phyloP scores from a whole-genome alignment of 2,329 filamentous ascomycete genomes.

The Hymenoscyphus fraxineus region DNA sequence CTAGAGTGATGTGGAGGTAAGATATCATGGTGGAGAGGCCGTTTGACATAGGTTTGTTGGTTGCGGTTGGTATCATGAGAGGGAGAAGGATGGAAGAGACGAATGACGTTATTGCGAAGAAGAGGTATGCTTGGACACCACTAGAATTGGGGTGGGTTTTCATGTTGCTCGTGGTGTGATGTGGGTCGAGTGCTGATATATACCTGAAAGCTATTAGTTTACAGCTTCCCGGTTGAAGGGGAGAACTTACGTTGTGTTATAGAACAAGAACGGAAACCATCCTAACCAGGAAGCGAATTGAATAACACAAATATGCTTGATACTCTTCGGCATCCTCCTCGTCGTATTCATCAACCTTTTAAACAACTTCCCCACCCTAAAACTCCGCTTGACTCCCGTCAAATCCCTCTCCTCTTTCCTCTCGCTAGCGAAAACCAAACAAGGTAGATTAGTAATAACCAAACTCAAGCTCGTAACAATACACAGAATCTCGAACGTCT shows the following conservation, averaged over 20 bases:
- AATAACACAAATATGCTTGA: constrained; percentile 23
- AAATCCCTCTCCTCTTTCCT: neutral
- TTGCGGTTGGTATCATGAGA: neutral
- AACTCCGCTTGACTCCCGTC: neutral
- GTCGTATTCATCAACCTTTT: constrained; percentile 7
- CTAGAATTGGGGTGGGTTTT: constrained; percentile 9
- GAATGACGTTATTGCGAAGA: constrained; percentile 12
- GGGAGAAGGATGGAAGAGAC: constrained; percentile 6
- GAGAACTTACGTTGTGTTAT: constrained; percentile 29
- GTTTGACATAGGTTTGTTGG: neutral
- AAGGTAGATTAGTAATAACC: constrained; percentile 8
- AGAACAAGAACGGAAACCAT: constrained; percentile 37
- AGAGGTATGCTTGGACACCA: constrained; percentile 8
- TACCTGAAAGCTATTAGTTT: constrained; percentile 3
- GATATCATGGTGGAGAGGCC: neutral
- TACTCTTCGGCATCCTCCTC: constrained; percentile 11
- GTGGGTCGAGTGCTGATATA: constrained; percentile 3
- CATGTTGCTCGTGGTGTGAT: neutral
- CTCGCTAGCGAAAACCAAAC: neutral
- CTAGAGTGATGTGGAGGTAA: constrained; percentile 3
- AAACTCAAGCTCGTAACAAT: constrained; percentile 7
- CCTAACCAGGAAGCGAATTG: constrained; percentile 33
- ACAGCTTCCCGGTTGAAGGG: neutral
- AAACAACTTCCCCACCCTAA: neutral
- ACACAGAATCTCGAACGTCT: constrained; percentile 18